A percentile compares a stretch with the other conserved stretches of the same genome.
Evolutionary conservation across 352 stramenopile genomes (phyloP).

Genomic region (Phytopythium mirpurense): DNA sequence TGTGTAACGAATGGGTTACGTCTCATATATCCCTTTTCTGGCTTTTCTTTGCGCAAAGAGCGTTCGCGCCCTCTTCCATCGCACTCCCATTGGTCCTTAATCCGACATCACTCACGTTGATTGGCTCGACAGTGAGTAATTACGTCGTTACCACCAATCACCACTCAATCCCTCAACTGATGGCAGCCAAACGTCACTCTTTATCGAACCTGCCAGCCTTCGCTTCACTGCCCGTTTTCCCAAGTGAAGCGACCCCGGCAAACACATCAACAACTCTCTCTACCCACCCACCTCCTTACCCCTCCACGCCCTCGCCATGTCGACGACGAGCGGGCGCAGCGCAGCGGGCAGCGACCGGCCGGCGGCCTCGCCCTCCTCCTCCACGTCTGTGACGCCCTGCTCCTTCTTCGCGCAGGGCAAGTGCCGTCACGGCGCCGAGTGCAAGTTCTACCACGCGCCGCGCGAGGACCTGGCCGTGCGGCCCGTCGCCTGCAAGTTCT

Average conservation of each 20-base stretch:
- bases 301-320: not conserved
- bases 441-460: conserved; percentile 58
- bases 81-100: not conserved
- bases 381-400: conserved; percentile 21
- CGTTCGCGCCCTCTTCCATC: not conserved
- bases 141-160: not conserved
- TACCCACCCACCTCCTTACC: no score
- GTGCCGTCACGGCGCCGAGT: conserved; percentile 58
- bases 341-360: not conserved
- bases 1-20: not conserved
- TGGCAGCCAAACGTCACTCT: not conserved
- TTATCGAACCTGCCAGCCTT: not conserved
- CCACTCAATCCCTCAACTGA: not conserved
- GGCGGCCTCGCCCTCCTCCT: conserved; percentile 9
- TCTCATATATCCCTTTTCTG: not conserved
- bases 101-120: not conserved
- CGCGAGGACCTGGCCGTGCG: conserved; percentile 31
- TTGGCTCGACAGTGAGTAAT: not conserved
- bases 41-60: not conserved
- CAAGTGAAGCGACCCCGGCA: not conserved
- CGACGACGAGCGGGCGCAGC: not conserved
- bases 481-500: conserved; percentile 65
- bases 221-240: not conserved
- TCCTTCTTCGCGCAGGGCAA: conserved; percentile 65
- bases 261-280: no score